Conservation (phyloP, 2,329 filamentous ascomycete genomes). For the Sporothrix euskadiensis region DNA sequence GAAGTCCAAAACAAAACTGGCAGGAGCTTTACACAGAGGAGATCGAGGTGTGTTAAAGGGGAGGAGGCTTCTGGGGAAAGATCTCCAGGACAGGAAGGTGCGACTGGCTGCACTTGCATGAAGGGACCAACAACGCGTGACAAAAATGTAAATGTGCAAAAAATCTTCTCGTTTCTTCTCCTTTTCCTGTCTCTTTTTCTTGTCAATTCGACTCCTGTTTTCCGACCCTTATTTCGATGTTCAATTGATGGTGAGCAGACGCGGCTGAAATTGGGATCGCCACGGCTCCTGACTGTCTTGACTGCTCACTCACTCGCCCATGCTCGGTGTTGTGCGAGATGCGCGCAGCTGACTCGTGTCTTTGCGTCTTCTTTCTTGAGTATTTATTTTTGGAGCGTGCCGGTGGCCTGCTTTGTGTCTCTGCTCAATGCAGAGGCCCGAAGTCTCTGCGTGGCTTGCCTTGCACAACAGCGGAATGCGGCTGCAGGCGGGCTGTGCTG, state of each 20-base stretch:
- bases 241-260: background rate
- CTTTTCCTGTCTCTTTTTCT: background rate
- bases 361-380: background rate
- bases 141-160: background rate
- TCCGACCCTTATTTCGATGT: background rate
- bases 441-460: background rate
- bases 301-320: slow-evolving; percentile 12
- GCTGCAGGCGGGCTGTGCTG: slow-evolving; percentile 12
- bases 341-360: background rate
- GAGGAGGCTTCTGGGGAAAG: background rate
- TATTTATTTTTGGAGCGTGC: background rate
- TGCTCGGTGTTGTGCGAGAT: background rate
- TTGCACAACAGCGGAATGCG: background rate
- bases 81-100: background rate
- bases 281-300: background rate
- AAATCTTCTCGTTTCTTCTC: background rate
- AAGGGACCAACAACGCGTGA: background rate
- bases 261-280: slow-evolving; percentile 23
- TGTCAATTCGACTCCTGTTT: background rate
- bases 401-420: background rate
- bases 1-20: background rate
- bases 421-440: background rate
- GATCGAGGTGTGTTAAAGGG: background rate
- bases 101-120: background rate
- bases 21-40: background rate